Evolutionary conservation across 305 asterid genomes (phyloP), one percentile per base, ranked within the genome.

Genomic region (Rubia tinctorum): DNA sequence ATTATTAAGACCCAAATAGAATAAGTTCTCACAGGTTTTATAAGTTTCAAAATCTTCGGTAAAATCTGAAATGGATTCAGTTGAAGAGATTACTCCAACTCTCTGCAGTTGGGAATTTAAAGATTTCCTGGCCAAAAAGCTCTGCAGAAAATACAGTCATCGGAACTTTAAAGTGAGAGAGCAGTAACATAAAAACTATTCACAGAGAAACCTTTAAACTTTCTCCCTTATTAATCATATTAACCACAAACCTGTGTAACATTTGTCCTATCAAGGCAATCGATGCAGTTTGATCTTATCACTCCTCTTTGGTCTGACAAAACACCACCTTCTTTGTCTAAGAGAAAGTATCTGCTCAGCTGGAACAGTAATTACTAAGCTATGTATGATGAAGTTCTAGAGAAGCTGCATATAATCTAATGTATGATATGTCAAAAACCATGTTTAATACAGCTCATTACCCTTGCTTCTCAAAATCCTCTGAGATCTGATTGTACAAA

Each of bases 201-300:
- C 73, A 69, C 13, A 27, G 69, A n/a, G 12, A 81, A 53, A 61
- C 71, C 63, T 58, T 49, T 61, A 55, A 34, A 8, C 13, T 60
- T 64, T 75, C 30, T 55, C 78, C 55, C 63, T 34, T 61, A 71
- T 64, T 17, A 37, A 73, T 73, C 66, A 77, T 51, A 43, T 75
- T 51, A 76, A 75, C 76, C 69, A 77, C 86, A 76, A 75, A 92
- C 99, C 99, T 92, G 97, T 45, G 98, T 92, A 73, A 95, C 99
- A 84, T 95, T 95, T 76, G 99, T 95, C 71, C 99, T 87, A 76
- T 95, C 99, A 76, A 95, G 97, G 84, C 98, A 92, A 82, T 95
- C 99, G 42, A 92, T 86, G 89, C 99, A 95, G 85, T 95, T 95
- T 47, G 93, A 87, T 82, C 99, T 88, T 71, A 91, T 73, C 69